Percentiles rank a stretch among this genome's conserved stretches.
These are phyloP conservation scores for Cladosporium cucumerinum DNA, from an alignment of 2,329 filamentous ascomycete genomes.

Conservation along the genomic window DNA sequence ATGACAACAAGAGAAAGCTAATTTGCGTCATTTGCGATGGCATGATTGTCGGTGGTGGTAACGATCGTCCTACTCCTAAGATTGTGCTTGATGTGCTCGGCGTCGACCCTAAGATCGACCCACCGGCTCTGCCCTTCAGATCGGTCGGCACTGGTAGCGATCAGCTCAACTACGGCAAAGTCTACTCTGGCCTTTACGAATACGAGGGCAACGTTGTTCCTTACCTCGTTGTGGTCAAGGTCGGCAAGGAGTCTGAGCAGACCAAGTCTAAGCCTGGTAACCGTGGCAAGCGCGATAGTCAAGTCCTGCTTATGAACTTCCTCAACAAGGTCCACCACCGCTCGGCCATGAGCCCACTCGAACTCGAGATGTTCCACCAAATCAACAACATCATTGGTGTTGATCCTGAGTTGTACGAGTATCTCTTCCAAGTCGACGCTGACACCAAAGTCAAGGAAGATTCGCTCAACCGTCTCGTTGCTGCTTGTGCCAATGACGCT, in stretches of 20 bases:
- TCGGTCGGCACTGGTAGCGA: conserved; percentile 84
- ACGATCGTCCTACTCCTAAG: conserved; percentile 94
- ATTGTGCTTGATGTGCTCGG: conserved; percentile 97
- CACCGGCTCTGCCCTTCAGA: conserved; percentile 89
- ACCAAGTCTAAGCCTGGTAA: conserved; percentile 90
- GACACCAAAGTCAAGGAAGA: conserved; percentile 94
- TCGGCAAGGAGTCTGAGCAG: conserved; percentile 95
- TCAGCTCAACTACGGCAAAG: conserved; percentile 96
- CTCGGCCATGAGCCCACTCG: conserved; percentile 88
- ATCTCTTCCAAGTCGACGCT: conserved; percentile 94
- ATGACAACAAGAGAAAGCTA: conserved; percentile 97
- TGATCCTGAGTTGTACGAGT: conserved; percentile 95
- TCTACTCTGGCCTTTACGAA: conserved; percentile 96
- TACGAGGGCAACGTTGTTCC: conserved; percentile 97
- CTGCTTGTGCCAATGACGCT: conserved; percentile 86
- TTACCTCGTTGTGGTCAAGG: conserved; percentile 92
- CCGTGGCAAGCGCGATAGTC: conserved; percentile 96
- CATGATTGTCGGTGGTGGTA: conserved; percentile 92
- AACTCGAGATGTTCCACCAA: conserved; percentile 98
- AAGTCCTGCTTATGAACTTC: conserved; percentile 94
- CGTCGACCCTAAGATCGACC: conserved; percentile 94
- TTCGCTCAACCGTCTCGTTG: conserved; percentile 85
- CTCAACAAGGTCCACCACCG: conserved; percentile 96
- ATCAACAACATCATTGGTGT: conserved; percentile 99
- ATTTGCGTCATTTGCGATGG: conserved; percentile 96